Percentiles rank a stretch among this genome's conserved stretches.
These are phyloP conservation scores for Geotrichum australiense DNA, from an alignment of 1,139 yeast genomes.

Conservation along the genomic window DNA sequence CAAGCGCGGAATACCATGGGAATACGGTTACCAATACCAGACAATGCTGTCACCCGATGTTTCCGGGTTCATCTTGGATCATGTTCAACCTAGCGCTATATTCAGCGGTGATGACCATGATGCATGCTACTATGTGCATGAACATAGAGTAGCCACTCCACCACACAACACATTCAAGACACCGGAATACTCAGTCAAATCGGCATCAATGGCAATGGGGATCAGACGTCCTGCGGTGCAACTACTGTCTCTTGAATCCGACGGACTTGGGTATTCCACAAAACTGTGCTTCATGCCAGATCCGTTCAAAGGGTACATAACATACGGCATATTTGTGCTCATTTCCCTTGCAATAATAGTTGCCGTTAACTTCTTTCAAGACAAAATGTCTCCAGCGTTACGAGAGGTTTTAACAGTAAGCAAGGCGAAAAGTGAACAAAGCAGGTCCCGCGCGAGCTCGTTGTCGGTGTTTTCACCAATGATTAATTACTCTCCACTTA, in stretches of 20 bases:
- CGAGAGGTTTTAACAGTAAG: background rate
- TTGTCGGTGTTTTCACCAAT: background rate
- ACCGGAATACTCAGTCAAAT: slow-evolving; percentile 79
- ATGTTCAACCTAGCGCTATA: slow-evolving; percentile 55
- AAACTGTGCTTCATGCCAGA: slow-evolving; percentile 64
- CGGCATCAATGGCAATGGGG: slow-evolving; percentile 92
- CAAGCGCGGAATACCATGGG: slow-evolving; percentile 45
- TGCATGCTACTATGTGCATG: slow-evolving; percentile 71
- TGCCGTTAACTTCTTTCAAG: slow-evolving; percentile 15
- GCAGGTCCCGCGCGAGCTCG: slow-evolving; percentile 1
- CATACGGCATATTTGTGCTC: slow-evolving; percentile 27
- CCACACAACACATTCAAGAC: slow-evolving; percentile 26
- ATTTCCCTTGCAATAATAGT: slow-evolving; percentile 19
- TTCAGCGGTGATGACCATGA: slow-evolving; percentile 97
- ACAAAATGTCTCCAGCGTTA: background rate
- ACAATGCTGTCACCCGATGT: slow-evolving; percentile 58
- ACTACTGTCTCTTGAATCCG: slow-evolving; percentile 52
- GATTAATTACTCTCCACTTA: background rate
- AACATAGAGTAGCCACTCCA: slow-evolving; percentile 21
- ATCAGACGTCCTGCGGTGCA: slow-evolving; percentile 79
- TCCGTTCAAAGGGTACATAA: slow-evolving; percentile 47
- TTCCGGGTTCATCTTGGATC: slow-evolving; percentile 49
- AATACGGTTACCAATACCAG: slow-evolving; percentile 70
- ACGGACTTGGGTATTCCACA: slow-evolving; percentile 23
- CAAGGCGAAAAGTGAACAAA: slow-evolving; percentile 3